Base-by-base conservation (phyloP, 768 basidiomycete species). In the Auriscalpium vulgare region DNA sequence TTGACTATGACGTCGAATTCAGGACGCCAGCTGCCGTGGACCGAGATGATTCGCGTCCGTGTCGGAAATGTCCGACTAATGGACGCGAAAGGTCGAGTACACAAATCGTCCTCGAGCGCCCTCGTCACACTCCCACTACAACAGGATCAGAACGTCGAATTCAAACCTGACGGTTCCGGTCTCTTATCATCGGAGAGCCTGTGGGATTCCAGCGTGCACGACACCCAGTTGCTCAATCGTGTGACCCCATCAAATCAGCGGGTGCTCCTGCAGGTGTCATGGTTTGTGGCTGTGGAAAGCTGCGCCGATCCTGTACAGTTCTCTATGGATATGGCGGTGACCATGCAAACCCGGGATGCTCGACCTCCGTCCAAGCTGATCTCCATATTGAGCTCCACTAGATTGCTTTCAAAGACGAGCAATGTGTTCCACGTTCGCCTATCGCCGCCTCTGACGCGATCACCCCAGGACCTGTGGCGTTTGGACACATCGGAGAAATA, bases 401-500 rank as follows among this genome's bases (percentile, higher is more conserved):
- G 88, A 67, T 80, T 91, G 35, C 75, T 92, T 17, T 76, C 84
- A 36, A 88, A 88, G 71, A 82, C 85, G 40, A 90, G 87, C 64
- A 82, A 83, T n/a, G 79, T 97, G 47, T 99, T 95, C 75, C 80
- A 76, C 36, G 78, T 98, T 50, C 78, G 81, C 47, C 77, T 98
- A 36, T 83, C 83, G 3, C 94, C 95, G 11, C 88, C 91, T 14
- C 72, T 91, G 58, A 92, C 91, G 17, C 84, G 91, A 46, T 93
- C 88, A 1, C 81, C 91, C 2, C 84, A 84, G 67, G 94, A 97
- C 60, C 75, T 99, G 13, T 97, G 95, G 97, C 77, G 94, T 43
- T 75, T 98, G 51, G 93, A 99, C 72, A 97, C 95, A 1, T 85
- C 90, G 34, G 88, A 91, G 71, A 95, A 93, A 68, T 97, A 95